phyloP scores from a whole-genome alignment of 2,329 filamentous ascomycete species.

The Trichoderma gracile region DNA sequence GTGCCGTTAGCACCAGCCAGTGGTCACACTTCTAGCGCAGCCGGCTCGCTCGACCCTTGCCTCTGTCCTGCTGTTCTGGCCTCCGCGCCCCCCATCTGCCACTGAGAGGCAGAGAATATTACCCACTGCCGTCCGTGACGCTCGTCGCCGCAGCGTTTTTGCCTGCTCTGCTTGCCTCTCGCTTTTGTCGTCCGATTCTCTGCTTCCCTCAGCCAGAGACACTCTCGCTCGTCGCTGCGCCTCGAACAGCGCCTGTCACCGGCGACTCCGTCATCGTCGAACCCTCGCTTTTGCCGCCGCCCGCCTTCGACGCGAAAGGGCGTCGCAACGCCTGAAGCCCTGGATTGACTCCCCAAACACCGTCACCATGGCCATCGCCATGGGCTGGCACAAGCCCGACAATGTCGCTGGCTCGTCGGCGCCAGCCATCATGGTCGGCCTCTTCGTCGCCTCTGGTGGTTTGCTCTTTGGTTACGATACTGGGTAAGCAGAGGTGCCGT shows the following conservation, averaged over 20 bases:
- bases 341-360: conserved; percentile 53
- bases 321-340: conserved; percentile 34
- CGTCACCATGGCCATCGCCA: conserved; percentile 64
- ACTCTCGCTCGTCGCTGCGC: conserved; percentile 4
- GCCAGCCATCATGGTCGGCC: conserved; percentile 70
- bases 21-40: conserved; percentile 26
- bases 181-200: background rate
- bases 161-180: conserved; percentile 1
- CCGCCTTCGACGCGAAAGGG: conserved; percentile 24
- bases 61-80: background rate
- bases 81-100: conserved; percentile 16
- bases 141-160: conserved; percentile 13
- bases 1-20: conserved; percentile 17
- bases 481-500: conserved; percentile 52
- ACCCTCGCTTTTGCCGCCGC: conserved; percentile 4
- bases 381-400: conserved; percentile 73
- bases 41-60: conserved; percentile 14
- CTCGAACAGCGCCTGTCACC: conserved; percentile 10
- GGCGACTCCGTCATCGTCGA: conserved; percentile 3
- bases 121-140: conserved; percentile 27
- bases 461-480: conserved; percentile 71
- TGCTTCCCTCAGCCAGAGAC: background rate
- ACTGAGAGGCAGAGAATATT: conserved; percentile 26
- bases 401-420: conserved; percentile 73
- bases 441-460: conserved; percentile 70